phyloP scores from a whole-genome alignment of 768 basidiomycete species.

The Panellus pusillus region DNA sequence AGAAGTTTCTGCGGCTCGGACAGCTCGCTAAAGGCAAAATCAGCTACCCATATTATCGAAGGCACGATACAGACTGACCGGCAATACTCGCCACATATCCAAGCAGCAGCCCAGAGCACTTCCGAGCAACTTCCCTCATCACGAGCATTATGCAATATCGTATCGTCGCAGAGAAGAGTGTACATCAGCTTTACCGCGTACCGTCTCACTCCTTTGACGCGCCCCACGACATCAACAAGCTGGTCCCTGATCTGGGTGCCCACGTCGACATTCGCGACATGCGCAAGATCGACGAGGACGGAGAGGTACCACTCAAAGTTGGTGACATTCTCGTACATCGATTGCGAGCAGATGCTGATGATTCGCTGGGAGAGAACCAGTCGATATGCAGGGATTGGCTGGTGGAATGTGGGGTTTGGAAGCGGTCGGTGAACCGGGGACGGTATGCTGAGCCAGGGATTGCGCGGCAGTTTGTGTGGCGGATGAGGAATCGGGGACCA shows the following conservation, averaged over 20 bases:
- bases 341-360: conserved; percentile 81
- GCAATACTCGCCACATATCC: conserved; percentile 95
- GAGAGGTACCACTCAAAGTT: conserved; percentile 99
- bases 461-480: conserved; percentile 61
- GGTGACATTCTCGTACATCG: conserved; percentile 80
- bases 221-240: conserved; percentile 81
- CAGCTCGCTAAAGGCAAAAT: conserved; percentile 56
- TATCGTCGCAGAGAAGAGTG: conserved; percentile 76
- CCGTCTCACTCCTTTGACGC: conserved; percentile 72
- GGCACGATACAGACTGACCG: conserved; percentile 49
- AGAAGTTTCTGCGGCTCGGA: conserved; percentile 74
- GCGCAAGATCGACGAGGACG: conserved; percentile 87
- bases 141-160: conserved; percentile 62
- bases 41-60: background rate
- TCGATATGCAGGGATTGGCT: conserved; percentile 84
- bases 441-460: conserved; percentile 46
- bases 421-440: conserved; percentile 33
- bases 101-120: conserved; percentile 91
- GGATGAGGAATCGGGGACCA: conserved; percentile 60
- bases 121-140: conserved; percentile 79
- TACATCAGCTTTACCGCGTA: conserved; percentile 87
- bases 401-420: conserved; percentile 46
- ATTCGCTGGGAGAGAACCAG: conserved; percentile 79
- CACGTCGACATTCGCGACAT: conserved; percentile 79
- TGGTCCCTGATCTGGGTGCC: conserved; percentile 80